These are phyloP conservation scores for Solanum hybrid DNA, from an alignment of 305 asterid genomes.

Conservation along the genomic window DNA sequence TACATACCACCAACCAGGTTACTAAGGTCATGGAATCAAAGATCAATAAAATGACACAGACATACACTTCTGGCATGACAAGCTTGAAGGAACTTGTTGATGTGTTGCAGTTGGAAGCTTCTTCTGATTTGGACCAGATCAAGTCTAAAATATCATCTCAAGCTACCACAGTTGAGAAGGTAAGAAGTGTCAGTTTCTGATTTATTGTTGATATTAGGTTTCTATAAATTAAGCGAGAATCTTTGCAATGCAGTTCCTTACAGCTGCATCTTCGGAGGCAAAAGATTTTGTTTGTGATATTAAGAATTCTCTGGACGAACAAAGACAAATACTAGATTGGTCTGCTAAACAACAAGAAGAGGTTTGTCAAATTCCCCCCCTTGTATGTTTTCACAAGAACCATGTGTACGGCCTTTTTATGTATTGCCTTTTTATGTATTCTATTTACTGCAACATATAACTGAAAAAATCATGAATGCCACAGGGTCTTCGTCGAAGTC, in stretches of 20 bases:
- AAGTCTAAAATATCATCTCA: constrained; percentile 39
- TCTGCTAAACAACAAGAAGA: constrained; percentile 65
- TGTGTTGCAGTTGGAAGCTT: constrained; percentile 41
- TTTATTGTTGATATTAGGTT: background rate
- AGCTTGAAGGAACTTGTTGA: constrained; percentile 37
- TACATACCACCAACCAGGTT: constrained; percentile 25
- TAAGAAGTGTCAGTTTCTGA: constrained; percentile 14
- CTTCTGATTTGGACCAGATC: constrained; percentile 50
- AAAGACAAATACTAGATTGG: constrained; percentile 40
- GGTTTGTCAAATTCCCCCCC: constrained; percentile 23
- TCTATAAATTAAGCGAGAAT: background rate
- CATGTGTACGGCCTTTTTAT: background rate
- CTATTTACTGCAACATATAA: background rate
- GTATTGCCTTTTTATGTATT: background rate
- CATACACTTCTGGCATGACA: constrained; percentile 42
- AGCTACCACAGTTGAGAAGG: constrained; percentile 50
- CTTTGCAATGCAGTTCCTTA: constrained; percentile 35
- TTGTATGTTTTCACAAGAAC: background rate
- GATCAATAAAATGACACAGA: constrained; percentile 42
- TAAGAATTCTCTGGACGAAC: constrained; percentile 48
- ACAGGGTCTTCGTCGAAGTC: constrained; percentile 49
- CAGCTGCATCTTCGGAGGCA: constrained; percentile 48
- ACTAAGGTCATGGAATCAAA: constrained; percentile 56
- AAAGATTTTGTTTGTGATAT: constrained; percentile 48
- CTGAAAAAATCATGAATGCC: background rate